These are phyloP conservation scores for Globisporangium barbulae DNA, from an alignment of 352 stramenopile species.

Conservation along the genomic window DNA sequence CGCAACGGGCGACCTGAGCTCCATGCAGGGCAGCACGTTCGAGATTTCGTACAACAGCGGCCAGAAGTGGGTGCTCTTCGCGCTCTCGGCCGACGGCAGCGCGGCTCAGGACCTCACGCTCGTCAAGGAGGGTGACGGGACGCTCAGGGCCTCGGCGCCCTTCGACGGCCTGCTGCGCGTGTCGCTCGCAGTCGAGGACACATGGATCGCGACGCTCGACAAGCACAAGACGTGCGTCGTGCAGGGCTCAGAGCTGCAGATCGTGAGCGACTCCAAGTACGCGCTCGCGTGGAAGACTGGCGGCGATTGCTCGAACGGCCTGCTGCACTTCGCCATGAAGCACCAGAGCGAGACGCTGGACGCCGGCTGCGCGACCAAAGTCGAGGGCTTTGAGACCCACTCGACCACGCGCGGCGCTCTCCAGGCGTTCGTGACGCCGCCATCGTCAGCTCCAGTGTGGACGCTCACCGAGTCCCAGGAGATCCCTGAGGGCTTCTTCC, in stretches of 20 bases:
- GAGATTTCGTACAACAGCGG: conserved; percentile 48
- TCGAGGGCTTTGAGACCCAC: conserved; percentile 37
- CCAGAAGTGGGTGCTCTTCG: conserved; percentile 59
- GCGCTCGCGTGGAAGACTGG: conserved; percentile 56
- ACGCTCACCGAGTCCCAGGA: conserved; percentile 41
- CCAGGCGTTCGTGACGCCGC: conserved; percentile 32
- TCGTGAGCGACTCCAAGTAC: conserved; percentile 44
- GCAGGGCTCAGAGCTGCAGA: conserved; percentile 33
- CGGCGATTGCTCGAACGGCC: conserved; percentile 43
- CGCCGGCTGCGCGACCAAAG: conserved; percentile 18
- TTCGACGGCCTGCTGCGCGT: conserved; percentile 52
- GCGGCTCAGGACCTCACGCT: conserved; percentile 42
- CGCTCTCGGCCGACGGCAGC: conserved; percentile 35
- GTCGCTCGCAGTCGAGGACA: conserved; percentile 37
- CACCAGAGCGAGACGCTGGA: conserved; percentile 54
- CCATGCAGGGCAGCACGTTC: conserved; percentile 37
- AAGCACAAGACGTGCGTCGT: conserved; percentile 53
- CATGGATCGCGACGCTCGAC: conserved; percentile 35
- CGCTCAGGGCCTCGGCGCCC: conserved; percentile 26
- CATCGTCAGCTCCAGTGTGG: conserved; percentile 25
- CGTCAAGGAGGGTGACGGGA: conserved; percentile 26
- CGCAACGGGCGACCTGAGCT: conserved; percentile 9
- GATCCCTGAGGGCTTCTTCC: conserved; percentile 48
- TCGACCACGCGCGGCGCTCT: conserved; percentile 56
- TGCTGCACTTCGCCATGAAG: conserved; percentile 58